Evolutionary conservation across 345 rosid species (phyloP).

Genomic region (Salix udensis): DNA sequence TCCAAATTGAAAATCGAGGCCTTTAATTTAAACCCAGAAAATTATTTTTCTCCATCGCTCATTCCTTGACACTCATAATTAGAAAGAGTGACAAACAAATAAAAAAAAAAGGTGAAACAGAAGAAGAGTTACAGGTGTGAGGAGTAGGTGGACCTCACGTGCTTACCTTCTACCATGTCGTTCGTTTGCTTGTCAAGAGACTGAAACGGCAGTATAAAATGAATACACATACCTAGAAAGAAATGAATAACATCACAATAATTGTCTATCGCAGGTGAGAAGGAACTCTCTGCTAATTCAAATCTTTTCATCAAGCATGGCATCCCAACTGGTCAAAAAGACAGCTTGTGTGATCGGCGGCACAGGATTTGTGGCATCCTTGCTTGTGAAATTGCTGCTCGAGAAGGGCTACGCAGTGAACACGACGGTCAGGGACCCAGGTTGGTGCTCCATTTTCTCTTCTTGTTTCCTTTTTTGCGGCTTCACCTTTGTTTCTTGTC

Average conservation of each 20-base stretch:
- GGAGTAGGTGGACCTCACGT: not conserved
- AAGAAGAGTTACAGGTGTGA: not conserved
- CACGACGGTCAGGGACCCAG: slow-evolving; percentile 77
- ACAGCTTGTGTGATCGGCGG: slow-evolving; percentile 86
- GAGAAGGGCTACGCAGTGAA: slow-evolving; percentile 70
- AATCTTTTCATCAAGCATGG: slow-evolving; percentile 19
- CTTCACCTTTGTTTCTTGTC: not conserved
- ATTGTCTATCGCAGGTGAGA: not conserved
- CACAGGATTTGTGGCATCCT: slow-evolving; percentile 66
- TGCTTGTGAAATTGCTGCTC: slow-evolving; percentile 64
- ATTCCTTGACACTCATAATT: too few species aligned
- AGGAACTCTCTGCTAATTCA: not conserved
- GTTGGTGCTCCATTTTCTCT: slow-evolving; percentile 26
- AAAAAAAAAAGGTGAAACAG: not conserved
- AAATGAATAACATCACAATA: too few species aligned
- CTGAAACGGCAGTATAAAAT: not conserved
- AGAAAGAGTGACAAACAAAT: too few species aligned
- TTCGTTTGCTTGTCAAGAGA: too few species aligned
- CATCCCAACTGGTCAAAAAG: slow-evolving; percentile 10
- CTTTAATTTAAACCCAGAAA: too few species aligned
- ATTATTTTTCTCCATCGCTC: too few species aligned
- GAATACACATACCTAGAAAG: not conserved
- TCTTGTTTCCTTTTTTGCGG: not conserved
- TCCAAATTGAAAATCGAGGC: too few species aligned
- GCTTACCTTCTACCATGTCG: not conserved